phyloP scores from a whole-genome alignment of 495 filamentous ascomycete genomes.

The Pseudoneurospora amorphoporcata region DNA sequence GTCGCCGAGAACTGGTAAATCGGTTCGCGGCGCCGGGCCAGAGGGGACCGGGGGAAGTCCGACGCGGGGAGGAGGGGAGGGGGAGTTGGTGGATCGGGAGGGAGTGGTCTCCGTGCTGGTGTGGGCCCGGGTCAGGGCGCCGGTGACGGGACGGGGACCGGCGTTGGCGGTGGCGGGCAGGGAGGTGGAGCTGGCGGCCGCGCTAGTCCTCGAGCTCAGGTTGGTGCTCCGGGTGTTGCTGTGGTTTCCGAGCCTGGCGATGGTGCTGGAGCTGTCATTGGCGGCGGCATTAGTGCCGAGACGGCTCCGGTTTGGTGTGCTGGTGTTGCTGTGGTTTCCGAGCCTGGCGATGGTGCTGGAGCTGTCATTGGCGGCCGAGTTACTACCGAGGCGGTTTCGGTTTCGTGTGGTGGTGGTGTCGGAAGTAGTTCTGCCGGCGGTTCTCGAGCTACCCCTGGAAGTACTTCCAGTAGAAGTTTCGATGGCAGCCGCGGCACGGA shows the following conservation, averaged over 20 bases:
- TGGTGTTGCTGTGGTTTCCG: neutral
- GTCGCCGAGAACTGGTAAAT: constrained; percentile 13
- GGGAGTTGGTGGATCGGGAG: constrained; percentile 6
- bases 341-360: neutral
- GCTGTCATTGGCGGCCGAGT: constrained; percentile 9
- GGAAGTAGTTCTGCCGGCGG: neutral
- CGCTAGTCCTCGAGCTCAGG: neutral
- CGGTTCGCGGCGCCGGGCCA: neutral
- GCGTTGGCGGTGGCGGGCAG: neutral
- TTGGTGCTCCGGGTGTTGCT: neutral
- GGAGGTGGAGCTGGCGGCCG: neutral
- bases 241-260: neutral
- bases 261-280: neutral
- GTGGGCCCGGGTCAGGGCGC: neutral
- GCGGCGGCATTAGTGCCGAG: constrained; percentile 10
- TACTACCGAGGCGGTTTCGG: neutral
- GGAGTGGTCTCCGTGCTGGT: neutral
- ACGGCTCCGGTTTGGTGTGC: neutral
- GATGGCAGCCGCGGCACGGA: neutral
- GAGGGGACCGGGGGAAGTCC: constrained; percentile 19
- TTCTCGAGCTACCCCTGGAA: neutral
- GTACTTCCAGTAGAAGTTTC: neutral
- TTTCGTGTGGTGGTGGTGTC: neutral
- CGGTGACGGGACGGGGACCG: neutral
- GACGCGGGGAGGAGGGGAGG: constrained; percentile 27